Evolutionary conservation across 331 rosid species (phyloP).

Genomic region (Quercus tomentella): DNA sequence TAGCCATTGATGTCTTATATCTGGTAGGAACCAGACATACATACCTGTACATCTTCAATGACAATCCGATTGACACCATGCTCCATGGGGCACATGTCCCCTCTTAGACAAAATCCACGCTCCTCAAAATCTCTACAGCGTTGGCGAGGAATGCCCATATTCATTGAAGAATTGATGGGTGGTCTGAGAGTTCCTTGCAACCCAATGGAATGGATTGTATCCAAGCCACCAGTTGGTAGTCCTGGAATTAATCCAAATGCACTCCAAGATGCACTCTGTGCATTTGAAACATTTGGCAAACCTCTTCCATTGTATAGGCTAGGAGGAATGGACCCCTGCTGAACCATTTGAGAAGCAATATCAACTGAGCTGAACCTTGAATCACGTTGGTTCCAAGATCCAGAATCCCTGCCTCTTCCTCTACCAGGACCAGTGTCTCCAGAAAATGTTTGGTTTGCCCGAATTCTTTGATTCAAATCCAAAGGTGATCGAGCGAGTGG

Average conservation of each 20-base stretch:
- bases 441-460: constrained; percentile 57
- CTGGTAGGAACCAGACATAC: background rate
- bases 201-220: constrained; percentile 79
- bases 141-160: constrained; percentile 73
- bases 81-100: constrained; percentile 99
- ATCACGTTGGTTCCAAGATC: constrained; percentile 81
- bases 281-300: constrained; percentile 76
- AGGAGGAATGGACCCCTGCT: constrained; percentile 72
- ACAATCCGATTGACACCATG: constrained; percentile 97
- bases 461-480: constrained; percentile 63
- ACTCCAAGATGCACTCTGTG: constrained; percentile 83
- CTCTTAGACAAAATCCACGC: constrained; percentile 97
- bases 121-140: constrained; percentile 99
- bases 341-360: constrained; percentile 81
- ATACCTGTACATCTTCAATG: constrained; percentile 97
- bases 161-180: constrained; percentile 77
- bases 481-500: constrained; percentile 53
- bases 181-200: constrained; percentile 85
- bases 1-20: background rate
- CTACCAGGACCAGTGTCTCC: constrained; percentile 69
- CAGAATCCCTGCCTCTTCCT: constrained; percentile 93
- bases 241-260: constrained; percentile 82
- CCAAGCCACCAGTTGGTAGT: constrained; percentile 80
- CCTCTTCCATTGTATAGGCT: constrained; percentile 73
- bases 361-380: constrained; percentile 75